Conservation (phyloP, 805 yeast species). For the Kazachstania psychrophila region DNA sequence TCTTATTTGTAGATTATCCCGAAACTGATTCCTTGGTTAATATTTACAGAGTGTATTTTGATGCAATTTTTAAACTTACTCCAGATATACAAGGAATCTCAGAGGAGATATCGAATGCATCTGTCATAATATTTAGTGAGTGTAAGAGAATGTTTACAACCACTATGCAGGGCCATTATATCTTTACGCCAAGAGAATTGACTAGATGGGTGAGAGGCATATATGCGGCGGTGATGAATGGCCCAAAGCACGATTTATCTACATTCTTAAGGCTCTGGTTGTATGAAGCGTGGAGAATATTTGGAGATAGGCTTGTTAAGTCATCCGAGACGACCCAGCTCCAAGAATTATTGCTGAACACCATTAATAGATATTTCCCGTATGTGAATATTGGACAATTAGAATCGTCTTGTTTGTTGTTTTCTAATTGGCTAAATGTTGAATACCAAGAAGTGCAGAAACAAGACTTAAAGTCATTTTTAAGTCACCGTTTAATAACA, state of each 20-base stretch:
- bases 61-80: slow-evolving; percentile 47
- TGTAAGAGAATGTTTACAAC: slow-evolving; percentile 37
- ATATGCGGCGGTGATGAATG: slow-evolving; percentile 38
- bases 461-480: slow-evolving; percentile 42
- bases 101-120: slow-evolving; percentile 46
- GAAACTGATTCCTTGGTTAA: slow-evolving; percentile 48
- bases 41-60: slow-evolving; percentile 54
- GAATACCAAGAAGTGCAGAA: slow-evolving; percentile 49
- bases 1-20: slow-evolving; percentile 76
- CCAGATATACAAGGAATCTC: slow-evolving; percentile 54
- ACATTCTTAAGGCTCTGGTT: slow-evolving; percentile 59
- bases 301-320: slow-evolving; percentile 58
- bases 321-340: slow-evolving; percentile 44
- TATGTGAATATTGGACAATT: slow-evolving; percentile 31
- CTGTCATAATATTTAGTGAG: slow-evolving; percentile 50
- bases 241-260: slow-evolving; percentile 31
- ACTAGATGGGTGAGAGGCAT: slow-evolving; percentile 84
- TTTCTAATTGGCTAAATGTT: slow-evolving; percentile 65
- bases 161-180: slow-evolving; percentile 45
- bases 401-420: slow-evolving; percentile 47
- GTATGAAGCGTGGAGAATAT: slow-evolving; percentile 72
- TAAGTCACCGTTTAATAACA: slow-evolving; percentile 52
- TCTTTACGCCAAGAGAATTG: slow-evolving; percentile 82
- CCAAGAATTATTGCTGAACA: slow-evolving; percentile 27
- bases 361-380: slow-evolving; percentile 38